Percentiles rank a stretch among this genome's conserved stretches.
Evolutionary conservation across 257 asterid genomes (phyloP).

Genomic region (Rubia yunnanensis): DNA sequence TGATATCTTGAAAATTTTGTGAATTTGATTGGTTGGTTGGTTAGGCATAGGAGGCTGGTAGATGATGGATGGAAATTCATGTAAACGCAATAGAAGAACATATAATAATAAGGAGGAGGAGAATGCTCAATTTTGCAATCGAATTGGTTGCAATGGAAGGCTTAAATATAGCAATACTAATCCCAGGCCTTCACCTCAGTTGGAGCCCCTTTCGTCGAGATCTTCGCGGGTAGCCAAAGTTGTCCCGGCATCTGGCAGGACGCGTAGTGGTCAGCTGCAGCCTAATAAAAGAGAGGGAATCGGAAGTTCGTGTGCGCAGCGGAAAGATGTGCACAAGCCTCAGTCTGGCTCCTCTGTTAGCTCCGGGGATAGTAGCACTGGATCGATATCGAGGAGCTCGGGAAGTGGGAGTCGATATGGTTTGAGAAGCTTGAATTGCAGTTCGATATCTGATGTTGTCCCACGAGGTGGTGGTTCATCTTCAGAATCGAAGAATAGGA

Average conservation of each 20-base stretch:
- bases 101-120: constrained; percentile 22
- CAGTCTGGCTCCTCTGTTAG: constrained; percentile 23
- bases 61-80: constrained; percentile 43
- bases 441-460: constrained; percentile 32
- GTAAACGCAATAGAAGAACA: constrained; percentile 39
- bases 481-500: constrained; percentile 31
- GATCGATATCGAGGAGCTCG: constrained; percentile 19
- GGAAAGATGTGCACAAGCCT: constrained; percentile 25
- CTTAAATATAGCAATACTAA: constrained; percentile 35
- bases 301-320: constrained; percentile 32
- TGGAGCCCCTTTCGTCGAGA: constrained; percentile 26
- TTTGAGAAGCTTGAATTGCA: constrained; percentile 37
- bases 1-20: neutral
- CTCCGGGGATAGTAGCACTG: constrained; percentile 19
- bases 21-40: neutral
- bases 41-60: neutral
- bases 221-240: constrained; percentile 21
- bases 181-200: constrained; percentile 29
- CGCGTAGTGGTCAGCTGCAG: constrained; percentile 14
- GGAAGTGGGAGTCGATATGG: constrained; percentile 26
- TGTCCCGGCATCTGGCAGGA: constrained; percentile 15
- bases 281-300: constrained; percentile 16
- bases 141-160: constrained; percentile 79
- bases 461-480: constrained; percentile 26
- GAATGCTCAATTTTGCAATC: constrained; percentile 55